A percentile compares a stretch with the other conserved stretches of the same genome.
Conservation (phyloP, 495 filamentous ascomycete species). For the Endocarpon pusillum region DNA sequence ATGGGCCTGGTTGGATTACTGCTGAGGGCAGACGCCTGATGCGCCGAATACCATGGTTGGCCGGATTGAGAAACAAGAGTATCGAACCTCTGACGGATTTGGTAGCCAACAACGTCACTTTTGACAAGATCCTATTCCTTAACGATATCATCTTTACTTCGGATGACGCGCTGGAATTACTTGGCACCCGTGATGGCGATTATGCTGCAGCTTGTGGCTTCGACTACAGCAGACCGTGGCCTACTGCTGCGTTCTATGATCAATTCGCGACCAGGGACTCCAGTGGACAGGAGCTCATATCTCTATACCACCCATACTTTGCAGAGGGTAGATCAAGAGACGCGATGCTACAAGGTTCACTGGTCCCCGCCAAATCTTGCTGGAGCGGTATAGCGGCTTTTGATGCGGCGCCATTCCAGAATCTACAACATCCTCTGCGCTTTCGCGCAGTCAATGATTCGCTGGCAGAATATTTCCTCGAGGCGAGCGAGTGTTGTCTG, state of each 20-base stretch:
- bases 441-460: constrained; percentile 60
- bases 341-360: constrained; percentile 33
- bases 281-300: constrained; percentile 39
- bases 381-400: constrained; percentile 71
- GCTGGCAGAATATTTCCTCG: constrained; percentile 50
- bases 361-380: constrained; percentile 57
- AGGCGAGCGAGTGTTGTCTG: constrained; percentile 70
- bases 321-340: constrained; percentile 37
- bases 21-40: constrained; percentile 32
- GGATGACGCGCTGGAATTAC: constrained; percentile 49
- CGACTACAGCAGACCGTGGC: constrained; percentile 54
- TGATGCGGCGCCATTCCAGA: constrained; percentile 41
- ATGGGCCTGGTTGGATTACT: constrained; percentile 40
- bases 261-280: constrained; percentile 70
- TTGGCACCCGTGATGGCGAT: constrained; percentile 50
- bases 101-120: constrained; percentile 28
- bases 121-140: constrained; percentile 55
- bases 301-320: constrained; percentile 68
- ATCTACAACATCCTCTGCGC: constrained; percentile 20
- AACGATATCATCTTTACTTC: constrained; percentile 59
- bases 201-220: constrained; percentile 73
- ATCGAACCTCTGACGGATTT: constrained; percentile 29
- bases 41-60: constrained; percentile 52
- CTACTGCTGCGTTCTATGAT: constrained; percentile 63
- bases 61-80: constrained; percentile 42